Conservation (phyloP, 441 rosid species). For the Melastoma candidum region DNA sequence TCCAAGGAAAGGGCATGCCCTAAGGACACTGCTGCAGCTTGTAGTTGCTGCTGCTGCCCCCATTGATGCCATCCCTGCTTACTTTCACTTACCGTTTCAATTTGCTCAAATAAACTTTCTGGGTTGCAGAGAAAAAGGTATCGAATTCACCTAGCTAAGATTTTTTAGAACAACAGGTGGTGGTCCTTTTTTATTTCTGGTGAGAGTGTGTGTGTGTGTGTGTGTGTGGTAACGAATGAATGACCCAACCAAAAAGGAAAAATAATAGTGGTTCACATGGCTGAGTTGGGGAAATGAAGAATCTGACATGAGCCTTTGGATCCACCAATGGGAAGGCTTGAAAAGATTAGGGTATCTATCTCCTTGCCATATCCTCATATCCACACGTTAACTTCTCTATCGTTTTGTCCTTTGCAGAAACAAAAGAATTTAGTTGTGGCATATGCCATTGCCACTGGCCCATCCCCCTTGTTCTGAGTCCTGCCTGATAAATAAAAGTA, state of each 20-base stretch:
- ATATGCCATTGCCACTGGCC: too few species aligned
- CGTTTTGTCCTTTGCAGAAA: not conserved
- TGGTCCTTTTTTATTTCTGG: conserved; percentile 1
- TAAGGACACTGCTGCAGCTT: not conserved
- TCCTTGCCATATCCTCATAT: conserved; percentile 41
- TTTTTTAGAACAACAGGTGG: not conserved
- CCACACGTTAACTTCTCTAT: conserved; percentile 30
- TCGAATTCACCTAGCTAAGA: not conserved
- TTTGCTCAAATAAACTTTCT: too few species aligned
- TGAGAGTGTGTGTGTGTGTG: conserved; percentile 15
- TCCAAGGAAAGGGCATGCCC: conserved; percentile 10
- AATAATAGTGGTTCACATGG: conserved; percentile 10
- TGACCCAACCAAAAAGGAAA: not conserved
- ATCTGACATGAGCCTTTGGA: conserved; percentile 31
- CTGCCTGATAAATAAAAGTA: too few species aligned
- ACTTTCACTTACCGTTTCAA: not conserved
- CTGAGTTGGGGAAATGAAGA: conserved; percentile 35
- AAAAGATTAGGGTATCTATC: conserved; percentile 60
- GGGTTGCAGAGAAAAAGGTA: too few species aligned
- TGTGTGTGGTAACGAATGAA: conserved; percentile 6
- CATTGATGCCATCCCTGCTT: conserved; percentile 33
- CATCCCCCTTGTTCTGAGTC: too few species aligned
- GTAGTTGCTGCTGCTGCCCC: conserved; percentile 12
- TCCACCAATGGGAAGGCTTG: conserved; percentile 51
- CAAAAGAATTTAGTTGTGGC: too few species aligned